phyloP scores from a whole-genome alignment of 306 rosid genomes.

The Acacia confusa region DNA sequence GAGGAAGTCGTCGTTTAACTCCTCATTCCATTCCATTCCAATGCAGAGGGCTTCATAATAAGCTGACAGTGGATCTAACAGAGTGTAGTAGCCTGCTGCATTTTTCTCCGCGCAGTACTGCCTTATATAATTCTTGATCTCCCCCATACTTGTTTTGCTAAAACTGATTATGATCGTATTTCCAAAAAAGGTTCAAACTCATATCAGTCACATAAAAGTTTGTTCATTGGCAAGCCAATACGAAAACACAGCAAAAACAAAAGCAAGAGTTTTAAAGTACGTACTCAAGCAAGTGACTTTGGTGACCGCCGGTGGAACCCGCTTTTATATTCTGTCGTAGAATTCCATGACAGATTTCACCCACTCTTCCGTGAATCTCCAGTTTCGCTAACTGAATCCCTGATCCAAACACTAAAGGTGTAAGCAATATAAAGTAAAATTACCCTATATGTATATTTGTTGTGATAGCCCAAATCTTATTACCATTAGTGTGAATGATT shows the following conservation, averaged over 20 bases:
- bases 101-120: constrained; percentile 44
- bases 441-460: neutral
- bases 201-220: neutral
- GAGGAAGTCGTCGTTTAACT: constrained; percentile 24
- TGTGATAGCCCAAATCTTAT: neutral
- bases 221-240: neutral
- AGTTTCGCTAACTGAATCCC: neutral
- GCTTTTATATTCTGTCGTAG: constrained; percentile 9
- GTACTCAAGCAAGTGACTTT: constrained; percentile 59
- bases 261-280: neutral
- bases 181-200: neutral
- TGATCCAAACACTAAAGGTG: neutral
- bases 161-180: constrained; percentile 45
- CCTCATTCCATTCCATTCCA: constrained; percentile 58
- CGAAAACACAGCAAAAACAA: neutral
- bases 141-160: constrained; percentile 35
- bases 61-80: constrained; percentile 56
- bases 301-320: constrained; percentile 17
- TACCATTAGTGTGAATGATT: constrained; percentile 56
- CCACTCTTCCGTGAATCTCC: constrained; percentile 3
- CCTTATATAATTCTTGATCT: constrained; percentile 49
- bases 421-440: neutral
- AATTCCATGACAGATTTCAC: constrained; percentile 54
- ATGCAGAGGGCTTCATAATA: constrained; percentile 65
- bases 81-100: constrained; percentile 38